A percentile compares a stretch with the other conserved stretches of the same genome.
phyloP scores from a whole-genome alignment of 176 grass and related monocot genomes.

The Eleusine coracana region DNA sequence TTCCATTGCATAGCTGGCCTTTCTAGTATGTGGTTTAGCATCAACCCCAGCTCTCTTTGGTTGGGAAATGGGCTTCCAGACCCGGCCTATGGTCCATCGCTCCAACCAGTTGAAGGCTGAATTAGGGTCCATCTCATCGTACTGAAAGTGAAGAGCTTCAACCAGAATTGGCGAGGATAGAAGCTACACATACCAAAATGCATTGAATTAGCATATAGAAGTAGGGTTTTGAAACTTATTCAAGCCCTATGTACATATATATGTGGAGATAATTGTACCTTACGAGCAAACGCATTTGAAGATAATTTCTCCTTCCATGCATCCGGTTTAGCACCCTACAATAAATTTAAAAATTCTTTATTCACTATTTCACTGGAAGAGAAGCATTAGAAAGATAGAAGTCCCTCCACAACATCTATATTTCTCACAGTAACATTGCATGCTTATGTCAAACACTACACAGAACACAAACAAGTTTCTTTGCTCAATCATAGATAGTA shows the following conservation, averaged over 20 bases:
- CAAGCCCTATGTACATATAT: constrained; percentile 8
- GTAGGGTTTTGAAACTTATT: neutral
- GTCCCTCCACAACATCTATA: neutral
- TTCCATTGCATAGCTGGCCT: constrained; percentile 72
- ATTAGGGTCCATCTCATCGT: constrained; percentile 80
- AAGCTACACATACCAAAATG: constrained; percentile 57
- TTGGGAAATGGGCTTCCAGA: constrained; percentile 63
- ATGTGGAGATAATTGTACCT: constrained; percentile 47
- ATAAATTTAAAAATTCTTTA: constrained; percentile 1
- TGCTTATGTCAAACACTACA: neutral
- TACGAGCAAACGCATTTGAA: constrained; percentile 61
- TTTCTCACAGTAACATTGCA: constrained; percentile 1
- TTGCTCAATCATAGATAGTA: neutral
- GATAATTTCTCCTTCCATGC: constrained; percentile 72
- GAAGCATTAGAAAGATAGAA: neutral
- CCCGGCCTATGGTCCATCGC: constrained; percentile 67
- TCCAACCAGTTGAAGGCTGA: constrained; percentile 87
- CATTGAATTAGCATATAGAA: constrained; percentile 8
- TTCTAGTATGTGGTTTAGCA: constrained; percentile 61
- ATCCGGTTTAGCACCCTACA: constrained; percentile 53
- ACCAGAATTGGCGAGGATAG: constrained; percentile 58
- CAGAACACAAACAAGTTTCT: constrained; percentile 15
- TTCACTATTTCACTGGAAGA: neutral
- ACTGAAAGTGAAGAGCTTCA: constrained; percentile 76
- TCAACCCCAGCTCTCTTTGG: constrained; percentile 59